Conservation (phyloP, 139 green algal genomes). For the Zygnema circumcarinatum region DNA sequence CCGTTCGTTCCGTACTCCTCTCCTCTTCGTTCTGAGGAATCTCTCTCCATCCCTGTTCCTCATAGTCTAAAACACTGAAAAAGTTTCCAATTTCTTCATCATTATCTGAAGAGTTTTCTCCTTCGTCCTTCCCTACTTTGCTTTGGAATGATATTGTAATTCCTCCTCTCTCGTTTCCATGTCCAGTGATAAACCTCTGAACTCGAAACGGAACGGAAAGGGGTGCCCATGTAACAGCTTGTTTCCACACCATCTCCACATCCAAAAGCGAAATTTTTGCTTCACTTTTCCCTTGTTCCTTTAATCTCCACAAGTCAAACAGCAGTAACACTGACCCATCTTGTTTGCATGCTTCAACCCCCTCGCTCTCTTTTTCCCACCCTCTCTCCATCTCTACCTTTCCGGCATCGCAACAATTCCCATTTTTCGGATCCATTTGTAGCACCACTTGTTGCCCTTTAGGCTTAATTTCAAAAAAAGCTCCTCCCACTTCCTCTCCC, state of each 20-base stretch:
- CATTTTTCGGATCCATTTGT: neutral
- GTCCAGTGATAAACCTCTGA: constrained; percentile 55
- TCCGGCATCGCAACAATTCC: neutral
- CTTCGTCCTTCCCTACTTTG: neutral
- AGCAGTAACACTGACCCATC: neutral
- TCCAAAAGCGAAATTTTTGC: constrained; percentile 3
- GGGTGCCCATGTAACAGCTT: constrained; percentile 12
- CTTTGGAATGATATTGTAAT: constrained; percentile 13
- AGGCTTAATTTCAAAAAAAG: too few relatives aligned
- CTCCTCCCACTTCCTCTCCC: too few relatives aligned
- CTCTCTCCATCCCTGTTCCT: constrained; percentile 1
- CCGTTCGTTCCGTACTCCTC: neutral
- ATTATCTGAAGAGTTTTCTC: neutral
- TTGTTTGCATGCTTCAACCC: too few relatives aligned
- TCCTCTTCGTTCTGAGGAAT: neutral
- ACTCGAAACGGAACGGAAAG: constrained; percentile 28
- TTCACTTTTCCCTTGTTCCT: neutral
- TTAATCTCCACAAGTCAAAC: neutral
- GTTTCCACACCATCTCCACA: constrained; percentile 24
- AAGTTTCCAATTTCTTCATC: constrained; percentile 6
- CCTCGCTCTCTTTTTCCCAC: neutral
- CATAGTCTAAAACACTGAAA: neutral
- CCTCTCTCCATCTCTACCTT: neutral
- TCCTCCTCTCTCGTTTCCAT: constrained; percentile 52
- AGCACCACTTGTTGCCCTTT: too few relatives aligned